Conservation (phyloP, 495 filamentous ascomycete species). For the Trypethelium eluteriae region DNA sequence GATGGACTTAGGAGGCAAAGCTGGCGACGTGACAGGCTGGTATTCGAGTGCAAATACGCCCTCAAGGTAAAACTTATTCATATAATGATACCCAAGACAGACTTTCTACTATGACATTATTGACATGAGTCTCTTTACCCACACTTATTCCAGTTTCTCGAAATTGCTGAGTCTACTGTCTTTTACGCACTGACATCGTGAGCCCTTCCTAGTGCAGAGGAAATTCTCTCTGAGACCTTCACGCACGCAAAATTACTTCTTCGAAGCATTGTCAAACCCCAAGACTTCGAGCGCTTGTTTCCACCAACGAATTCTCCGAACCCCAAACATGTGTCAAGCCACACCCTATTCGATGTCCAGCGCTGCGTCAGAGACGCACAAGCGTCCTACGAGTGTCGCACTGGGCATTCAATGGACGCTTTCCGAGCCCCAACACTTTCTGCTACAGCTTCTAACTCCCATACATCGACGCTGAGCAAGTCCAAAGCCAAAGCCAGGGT, state of each 20-base stretch:
- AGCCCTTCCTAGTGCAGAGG: neutral
- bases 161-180: neutral
- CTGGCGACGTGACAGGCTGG: neutral
- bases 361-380: neutral
- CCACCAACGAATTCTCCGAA: neutral
- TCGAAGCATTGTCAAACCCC: neutral
- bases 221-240: neutral
- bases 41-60: neutral
- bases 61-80: neutral
- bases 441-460: neutral
- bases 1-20: neutral
- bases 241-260: neutral
- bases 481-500: neutral
- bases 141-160: too few relatives aligned
- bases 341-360: neutral
- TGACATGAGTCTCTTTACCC: too few relatives aligned
- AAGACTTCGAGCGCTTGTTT: neutral
- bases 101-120: neutral
- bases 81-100: neutral
- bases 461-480: neutral
- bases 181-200: neutral
- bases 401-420: neutral
- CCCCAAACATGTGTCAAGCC: neutral
- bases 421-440: neutral
- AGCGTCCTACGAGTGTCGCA: neutral